Conservation (phyloP, 1,284 basidiomycete genomes). For the Tilletia setariae region DNA sequence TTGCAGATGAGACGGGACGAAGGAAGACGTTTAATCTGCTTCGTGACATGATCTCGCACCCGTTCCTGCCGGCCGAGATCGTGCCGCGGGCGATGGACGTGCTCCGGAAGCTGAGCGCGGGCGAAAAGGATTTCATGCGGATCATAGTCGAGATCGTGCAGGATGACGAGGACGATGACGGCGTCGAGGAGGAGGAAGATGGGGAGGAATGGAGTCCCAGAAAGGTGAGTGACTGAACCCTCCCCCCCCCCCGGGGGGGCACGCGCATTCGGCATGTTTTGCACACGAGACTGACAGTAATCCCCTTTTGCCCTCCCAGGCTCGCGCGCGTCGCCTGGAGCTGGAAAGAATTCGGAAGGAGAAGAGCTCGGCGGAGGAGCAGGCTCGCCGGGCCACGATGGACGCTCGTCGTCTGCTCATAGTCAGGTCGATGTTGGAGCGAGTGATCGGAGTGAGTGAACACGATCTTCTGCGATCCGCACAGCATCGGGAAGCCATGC, state of each 20-base stretch:
- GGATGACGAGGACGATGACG: constrained; percentile 28
- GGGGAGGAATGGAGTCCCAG: constrained; percentile 27
- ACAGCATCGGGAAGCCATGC: neutral
- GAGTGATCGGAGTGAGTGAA: constrained; percentile 56
- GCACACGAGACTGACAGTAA: too few relatives aligned
- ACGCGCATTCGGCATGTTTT: too few relatives aligned
- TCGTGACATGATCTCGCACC: constrained; percentile 60
- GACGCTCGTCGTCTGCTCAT: constrained; percentile 58
- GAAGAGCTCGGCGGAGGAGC: constrained; percentile 8
- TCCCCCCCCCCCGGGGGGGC: too few relatives aligned
- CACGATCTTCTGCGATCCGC: neutral
- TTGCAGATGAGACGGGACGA: constrained; percentile 88
- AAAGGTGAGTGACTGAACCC: constrained; percentile 6
- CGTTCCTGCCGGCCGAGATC: constrained; percentile 69
- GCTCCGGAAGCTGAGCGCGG: constrained; percentile 74
- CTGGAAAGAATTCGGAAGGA: neutral
- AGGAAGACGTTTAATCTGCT: constrained; percentile 72
- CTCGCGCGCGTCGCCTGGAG: neutral
- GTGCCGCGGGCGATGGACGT: constrained; percentile 82
- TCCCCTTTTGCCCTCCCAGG: neutral
- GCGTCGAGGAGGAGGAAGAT: constrained; percentile 55
- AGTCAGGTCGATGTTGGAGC: constrained; percentile 84
- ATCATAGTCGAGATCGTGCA: constrained; percentile 91
- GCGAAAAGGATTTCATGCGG: constrained; percentile 85
- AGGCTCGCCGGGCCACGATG: constrained; percentile 26